phyloP scores from a whole-genome alignment of 768 basidiomycete species.

The Wakefieldia striispora region DNA sequence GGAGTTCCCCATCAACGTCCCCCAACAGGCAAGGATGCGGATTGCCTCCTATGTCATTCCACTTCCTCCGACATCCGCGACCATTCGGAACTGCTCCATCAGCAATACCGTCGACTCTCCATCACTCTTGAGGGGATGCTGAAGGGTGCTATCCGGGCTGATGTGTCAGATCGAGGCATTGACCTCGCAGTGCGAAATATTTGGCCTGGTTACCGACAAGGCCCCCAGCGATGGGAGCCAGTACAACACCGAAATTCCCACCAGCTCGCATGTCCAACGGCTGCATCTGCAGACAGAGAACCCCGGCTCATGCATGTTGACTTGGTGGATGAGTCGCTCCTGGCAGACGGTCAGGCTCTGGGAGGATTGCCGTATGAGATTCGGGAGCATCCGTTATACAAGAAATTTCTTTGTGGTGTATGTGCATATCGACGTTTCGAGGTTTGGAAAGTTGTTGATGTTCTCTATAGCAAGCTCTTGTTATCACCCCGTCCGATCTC shows the following conservation, averaged over 20 bases:
- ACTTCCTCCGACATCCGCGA: too few relatives aligned
- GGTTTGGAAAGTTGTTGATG: too few relatives aligned
- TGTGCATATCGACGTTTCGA: neutral
- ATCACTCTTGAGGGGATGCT: too few relatives aligned
- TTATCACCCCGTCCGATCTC: slow-evolving; percentile 20
- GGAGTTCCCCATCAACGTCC: too few relatives aligned
- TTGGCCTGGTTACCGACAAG: slow-evolving; percentile 24
- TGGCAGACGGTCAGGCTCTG: slow-evolving; percentile 24
- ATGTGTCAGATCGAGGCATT: slow-evolving; percentile 4
- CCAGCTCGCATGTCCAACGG: slow-evolving; percentile 17
- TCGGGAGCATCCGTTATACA: slow-evolving; percentile 13
- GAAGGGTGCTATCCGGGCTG: neutral
- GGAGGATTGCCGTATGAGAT: slow-evolving; percentile 14
- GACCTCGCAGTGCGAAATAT: slow-evolving; percentile 15
- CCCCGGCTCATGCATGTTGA: slow-evolving; percentile 4
- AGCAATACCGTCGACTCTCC: too few relatives aligned
- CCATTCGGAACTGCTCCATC: too few relatives aligned
- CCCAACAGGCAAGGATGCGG: too few relatives aligned
- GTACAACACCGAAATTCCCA: neutral
- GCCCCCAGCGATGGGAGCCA: slow-evolving; percentile 13
- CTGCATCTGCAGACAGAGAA: too few relatives aligned
- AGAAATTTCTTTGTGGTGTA: slow-evolving; percentile 19
- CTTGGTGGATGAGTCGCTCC: slow-evolving; percentile 18
- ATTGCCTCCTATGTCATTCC: too few relatives aligned
- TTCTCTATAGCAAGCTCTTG: slow-evolving; percentile 2